Conservation (phyloP, 2,329 filamentous ascomycete species). For the Lojkania enalia region DNA sequence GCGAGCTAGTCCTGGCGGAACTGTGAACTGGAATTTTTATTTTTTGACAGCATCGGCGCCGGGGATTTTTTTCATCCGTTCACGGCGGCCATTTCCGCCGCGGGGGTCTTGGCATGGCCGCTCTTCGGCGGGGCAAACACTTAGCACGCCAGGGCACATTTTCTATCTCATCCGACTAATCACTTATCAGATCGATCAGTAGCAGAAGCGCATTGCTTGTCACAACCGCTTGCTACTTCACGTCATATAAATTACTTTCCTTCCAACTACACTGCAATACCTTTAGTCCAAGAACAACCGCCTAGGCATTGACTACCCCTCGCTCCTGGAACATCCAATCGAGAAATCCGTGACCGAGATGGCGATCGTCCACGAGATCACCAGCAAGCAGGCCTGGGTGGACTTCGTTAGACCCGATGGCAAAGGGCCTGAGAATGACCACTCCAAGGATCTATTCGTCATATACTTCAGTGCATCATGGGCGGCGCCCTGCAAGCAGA, state of each 20-base stretch:
- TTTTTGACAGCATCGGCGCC: slow-evolving; percentile 29
- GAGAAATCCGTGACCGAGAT: slow-evolving; percentile 25
- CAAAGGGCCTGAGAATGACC: too few relatives aligned
- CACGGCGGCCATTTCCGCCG: slow-evolving; percentile 6
- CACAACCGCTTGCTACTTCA: too few relatives aligned
- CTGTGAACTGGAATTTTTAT: too few relatives aligned
- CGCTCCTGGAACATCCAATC: too few relatives aligned
- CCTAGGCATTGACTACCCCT: too few relatives aligned
- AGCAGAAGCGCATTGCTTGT: too few relatives aligned
- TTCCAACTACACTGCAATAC: not conserved
- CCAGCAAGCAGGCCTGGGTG: slow-evolving; percentile 71
- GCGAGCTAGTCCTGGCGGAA: too few relatives aligned
- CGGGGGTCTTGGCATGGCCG: slow-evolving; percentile 3
- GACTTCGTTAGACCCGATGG: too few relatives aligned
- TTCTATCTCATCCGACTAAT: slow-evolving; percentile 8
- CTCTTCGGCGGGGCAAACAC: slow-evolving; percentile 17
- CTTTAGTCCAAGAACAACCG: too few relatives aligned
- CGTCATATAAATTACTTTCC: too few relatives aligned
- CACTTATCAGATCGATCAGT: slow-evolving; percentile 25
- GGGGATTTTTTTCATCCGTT: slow-evolving; percentile 11
- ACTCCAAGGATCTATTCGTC: too few relatives aligned
- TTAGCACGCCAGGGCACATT: slow-evolving; percentile 28
- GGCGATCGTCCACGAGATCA: slow-evolving; percentile 72
- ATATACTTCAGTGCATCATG: slow-evolving; percentile 96
- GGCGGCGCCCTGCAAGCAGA: slow-evolving; percentile 94